These are phyloP conservation scores for Neurospora tetrasperma DNA, from an alignment of 495 filamentous ascomycete species.

Conservation along the genomic window DNA sequence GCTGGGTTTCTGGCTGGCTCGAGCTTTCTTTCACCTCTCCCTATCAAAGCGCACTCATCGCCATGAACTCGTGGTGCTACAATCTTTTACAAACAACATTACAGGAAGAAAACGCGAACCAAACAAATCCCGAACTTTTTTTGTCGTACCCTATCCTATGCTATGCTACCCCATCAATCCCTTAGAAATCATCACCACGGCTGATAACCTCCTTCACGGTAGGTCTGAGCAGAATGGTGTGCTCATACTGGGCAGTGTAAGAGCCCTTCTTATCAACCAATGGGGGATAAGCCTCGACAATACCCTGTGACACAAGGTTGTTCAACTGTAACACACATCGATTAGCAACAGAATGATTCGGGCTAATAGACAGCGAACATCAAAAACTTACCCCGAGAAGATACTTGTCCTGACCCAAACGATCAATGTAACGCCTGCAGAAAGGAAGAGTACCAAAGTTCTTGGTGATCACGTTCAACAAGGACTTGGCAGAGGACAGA, in stretches of 20 bases:
- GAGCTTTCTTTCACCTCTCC: neutral
- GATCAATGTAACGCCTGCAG: conserved; percentile 76
- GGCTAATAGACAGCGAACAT: neutral
- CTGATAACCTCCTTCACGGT: conserved; percentile 90
- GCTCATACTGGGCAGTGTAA: conserved; percentile 91
- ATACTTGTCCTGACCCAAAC: conserved; percentile 80
- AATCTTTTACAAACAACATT: neutral
- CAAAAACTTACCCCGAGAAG: conserved; percentile 57
- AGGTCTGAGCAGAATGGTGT: conserved; percentile 82
- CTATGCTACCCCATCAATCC: neutral
- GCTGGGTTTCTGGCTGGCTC: neutral
- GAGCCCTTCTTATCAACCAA: conserved; percentile 88
- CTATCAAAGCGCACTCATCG: neutral
- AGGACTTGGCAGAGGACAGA: conserved; percentile 65
- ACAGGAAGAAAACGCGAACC: neutral
- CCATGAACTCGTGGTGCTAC: neutral
- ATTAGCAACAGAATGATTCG: neutral
- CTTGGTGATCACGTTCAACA: conserved; percentile 80
- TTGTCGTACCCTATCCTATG: neutral
- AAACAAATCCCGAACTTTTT: neutral
- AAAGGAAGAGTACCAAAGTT: conserved; percentile 87
- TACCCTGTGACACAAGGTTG: conserved; percentile 71
- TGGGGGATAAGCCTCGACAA: conserved; percentile 85
- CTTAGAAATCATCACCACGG: conserved; percentile 78
- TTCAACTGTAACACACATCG: conserved; percentile 52